phyloP scores from a whole-genome alignment of 2,329 filamentous ascomycete species.

The Botrytis porri region DNA sequence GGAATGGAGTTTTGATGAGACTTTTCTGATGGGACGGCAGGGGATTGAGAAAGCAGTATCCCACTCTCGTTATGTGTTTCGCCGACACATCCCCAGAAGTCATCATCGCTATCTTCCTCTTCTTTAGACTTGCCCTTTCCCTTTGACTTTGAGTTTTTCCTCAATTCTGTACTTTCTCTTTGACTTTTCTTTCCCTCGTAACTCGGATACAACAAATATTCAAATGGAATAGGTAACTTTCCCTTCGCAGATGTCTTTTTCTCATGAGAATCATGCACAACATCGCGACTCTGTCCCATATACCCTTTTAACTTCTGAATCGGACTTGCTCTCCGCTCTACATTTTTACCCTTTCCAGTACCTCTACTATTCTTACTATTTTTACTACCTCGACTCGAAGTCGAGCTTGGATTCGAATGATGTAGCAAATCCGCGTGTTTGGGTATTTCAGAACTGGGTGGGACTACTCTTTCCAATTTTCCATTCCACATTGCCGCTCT shows the following conservation, averaged over 20 bases:
- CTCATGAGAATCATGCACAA: background rate
- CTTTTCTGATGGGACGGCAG: background rate
- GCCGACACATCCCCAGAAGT: conserved; percentile 6
- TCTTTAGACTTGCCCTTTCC: background rate
- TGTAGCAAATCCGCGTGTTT: conserved; percentile 4
- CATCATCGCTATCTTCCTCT: conserved; percentile 3
- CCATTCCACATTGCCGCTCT: conserved; percentile 3
- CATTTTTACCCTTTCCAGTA: background rate
- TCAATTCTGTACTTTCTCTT: background rate
- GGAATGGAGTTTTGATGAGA: background rate
- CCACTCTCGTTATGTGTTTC: conserved; percentile 6
- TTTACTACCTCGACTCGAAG: background rate
- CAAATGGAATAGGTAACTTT: conserved; percentile 13
- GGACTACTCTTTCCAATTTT: conserved; percentile 10
- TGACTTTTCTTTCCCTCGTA: background rate
- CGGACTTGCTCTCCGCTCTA: background rate
- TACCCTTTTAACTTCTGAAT: conserved; percentile 14
- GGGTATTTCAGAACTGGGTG: background rate
- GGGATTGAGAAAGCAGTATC: background rate
- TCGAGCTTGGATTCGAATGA: background rate
- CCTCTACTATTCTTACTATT: background rate
- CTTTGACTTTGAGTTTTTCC: background rate
- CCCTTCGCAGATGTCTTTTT: background rate
- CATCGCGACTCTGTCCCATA: background rate
- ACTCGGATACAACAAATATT: conserved; percentile 7